phyloP scores from a whole-genome alignment of 2,329 filamentous ascomycete genomes.

The Amylocarpus encephaloides region DNA sequence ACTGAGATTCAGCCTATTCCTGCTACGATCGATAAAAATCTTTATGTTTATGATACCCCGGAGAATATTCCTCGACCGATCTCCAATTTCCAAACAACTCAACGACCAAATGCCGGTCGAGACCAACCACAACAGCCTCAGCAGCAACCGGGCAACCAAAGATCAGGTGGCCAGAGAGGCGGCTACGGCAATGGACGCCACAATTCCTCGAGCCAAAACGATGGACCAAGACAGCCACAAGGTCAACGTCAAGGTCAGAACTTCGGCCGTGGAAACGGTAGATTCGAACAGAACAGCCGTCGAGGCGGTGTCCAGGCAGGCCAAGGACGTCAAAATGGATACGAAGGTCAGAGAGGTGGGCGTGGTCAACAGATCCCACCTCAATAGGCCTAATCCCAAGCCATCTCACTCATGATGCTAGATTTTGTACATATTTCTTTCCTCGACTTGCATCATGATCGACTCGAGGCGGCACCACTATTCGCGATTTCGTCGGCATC shows the following conservation, averaged over 20 bases:
- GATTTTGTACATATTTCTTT: constrained; percentile 32
- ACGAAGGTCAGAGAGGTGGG: constrained; percentile 28
- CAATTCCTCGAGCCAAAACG: constrained; percentile 21
- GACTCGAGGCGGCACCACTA: constrained; percentile 23
- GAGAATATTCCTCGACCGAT: constrained; percentile 88
- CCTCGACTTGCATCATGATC: constrained; percentile 25
- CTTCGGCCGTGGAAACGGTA: constrained; percentile 24
- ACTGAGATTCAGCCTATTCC: constrained; percentile 98
- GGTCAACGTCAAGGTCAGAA: constrained; percentile 27
- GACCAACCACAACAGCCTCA: constrained; percentile 24
- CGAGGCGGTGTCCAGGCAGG: constrained; percentile 26
- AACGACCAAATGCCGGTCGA: constrained; percentile 23
- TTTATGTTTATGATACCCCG: constrained; percentile 96
- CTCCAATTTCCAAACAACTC: constrained; percentile 39
- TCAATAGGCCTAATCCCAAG: constrained; percentile 21
- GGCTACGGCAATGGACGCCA: constrained; percentile 26
- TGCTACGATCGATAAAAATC: constrained; percentile 86
- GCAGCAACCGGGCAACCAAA: constrained; percentile 23
- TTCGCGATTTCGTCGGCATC: constrained; percentile 15
- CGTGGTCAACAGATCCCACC: constrained; percentile 25
- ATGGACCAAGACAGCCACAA: constrained; percentile 25
- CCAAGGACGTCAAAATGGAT: constrained; percentile 27
- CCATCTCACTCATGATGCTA: constrained; percentile 13
- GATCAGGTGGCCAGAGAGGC: constrained; percentile 16
- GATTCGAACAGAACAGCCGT: constrained; percentile 22